A percentile compares a stretch with the other conserved stretches of the same genome.
Conservation (phyloP, 2,329 filamentous ascomycete species). For the Shiraia sp. region DNA sequence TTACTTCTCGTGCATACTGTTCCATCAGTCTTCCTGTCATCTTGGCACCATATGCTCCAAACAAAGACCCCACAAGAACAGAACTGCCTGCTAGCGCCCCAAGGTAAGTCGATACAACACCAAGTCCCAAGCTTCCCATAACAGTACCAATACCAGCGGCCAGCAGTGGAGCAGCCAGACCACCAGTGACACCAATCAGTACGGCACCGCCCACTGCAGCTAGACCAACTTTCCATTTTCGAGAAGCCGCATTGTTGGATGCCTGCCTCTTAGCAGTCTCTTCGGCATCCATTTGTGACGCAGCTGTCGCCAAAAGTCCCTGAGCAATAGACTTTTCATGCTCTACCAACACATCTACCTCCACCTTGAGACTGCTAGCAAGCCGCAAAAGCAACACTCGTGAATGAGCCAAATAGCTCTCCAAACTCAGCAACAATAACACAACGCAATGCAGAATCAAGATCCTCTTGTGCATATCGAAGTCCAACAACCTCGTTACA, state of each 20-base stretch:
- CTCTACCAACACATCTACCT: constrained; percentile 64
- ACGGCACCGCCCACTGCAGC: constrained; percentile 86
- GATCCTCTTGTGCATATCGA: constrained; percentile 56
- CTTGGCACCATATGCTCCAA: constrained; percentile 82
- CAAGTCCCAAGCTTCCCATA: constrained; percentile 75
- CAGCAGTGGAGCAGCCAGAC: constrained; percentile 74
- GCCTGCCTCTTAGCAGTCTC: constrained; percentile 72
- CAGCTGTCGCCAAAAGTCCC: constrained; percentile 69
- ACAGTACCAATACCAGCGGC: constrained; percentile 77
- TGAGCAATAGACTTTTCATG: constrained; percentile 76
- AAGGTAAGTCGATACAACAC: constrained; percentile 74
- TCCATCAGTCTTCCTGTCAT: constrained; percentile 86
- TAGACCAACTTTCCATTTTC: constrained; percentile 79
- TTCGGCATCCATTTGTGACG: constrained; percentile 71
- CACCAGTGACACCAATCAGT: constrained; percentile 76
- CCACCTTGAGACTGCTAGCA: constrained; percentile 69
- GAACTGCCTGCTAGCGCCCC: constrained; percentile 79
- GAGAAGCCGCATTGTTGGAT: constrained; percentile 65
- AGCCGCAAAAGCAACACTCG: constrained; percentile 72
- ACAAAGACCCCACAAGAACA: constrained; percentile 78
- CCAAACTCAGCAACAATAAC: constrained; percentile 71
- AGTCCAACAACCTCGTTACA: constrained; percentile 38
- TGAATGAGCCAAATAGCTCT: constrained; percentile 75
- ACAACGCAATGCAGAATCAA: constrained; percentile 73
- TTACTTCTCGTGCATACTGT: constrained; percentile 77